Evolutionary conservation across 768 basidiomycete genomes (phyloP), one percentile per base, ranked within the genome.

Genomic region (Termitomyces titanicus): DNA sequence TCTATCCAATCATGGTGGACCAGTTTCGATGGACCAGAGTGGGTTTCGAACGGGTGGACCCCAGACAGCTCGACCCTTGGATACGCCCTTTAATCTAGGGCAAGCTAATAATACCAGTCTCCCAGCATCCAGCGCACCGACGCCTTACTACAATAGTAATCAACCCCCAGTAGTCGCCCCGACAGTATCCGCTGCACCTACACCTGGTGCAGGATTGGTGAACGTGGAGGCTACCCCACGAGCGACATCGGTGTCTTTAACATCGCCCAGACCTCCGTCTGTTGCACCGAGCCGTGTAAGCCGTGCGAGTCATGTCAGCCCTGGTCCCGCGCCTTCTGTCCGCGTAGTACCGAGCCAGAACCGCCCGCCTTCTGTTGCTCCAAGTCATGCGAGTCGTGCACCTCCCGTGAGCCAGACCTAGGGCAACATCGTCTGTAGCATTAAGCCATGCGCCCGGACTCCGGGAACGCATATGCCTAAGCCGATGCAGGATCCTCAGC

Each of bases 241-340:
- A 27, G 40, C 15, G 17, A 40, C 38, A 29, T 20, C 12, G 6
- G 37, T 8, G 25, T 37, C 53, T 7, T 47, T 3, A 33, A 15
- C 17, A 12, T 47, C 34, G 11, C 38, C 46, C 12, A 49, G 35
- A 13, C 40, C 39, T 13, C 43, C 47, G 20, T 57, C 56, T 25
- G 42, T 12, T 3, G 46, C 56, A 22, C 35, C 55, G 13, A 46
- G 37, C 29, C 56, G 34, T 5, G 51, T 38, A n/a, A 53, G 47
- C 33, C 45, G 51, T 18, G 38, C 47, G n/a, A 33, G 29, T 25
- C 43, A 22, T 20, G 50, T 18, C 45, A 38, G 24, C 7, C n/a
- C 22, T 17, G 35, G 48, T 25, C 15, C 38, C 10, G 29, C 45
- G 17, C 53, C 53, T 15, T 45, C 45, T 31, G 25, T 40, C 22